Base-by-base conservation (phyloP, 495 filamentous ascomycete genomes). In the Talaromyces borbonicus region DNA sequence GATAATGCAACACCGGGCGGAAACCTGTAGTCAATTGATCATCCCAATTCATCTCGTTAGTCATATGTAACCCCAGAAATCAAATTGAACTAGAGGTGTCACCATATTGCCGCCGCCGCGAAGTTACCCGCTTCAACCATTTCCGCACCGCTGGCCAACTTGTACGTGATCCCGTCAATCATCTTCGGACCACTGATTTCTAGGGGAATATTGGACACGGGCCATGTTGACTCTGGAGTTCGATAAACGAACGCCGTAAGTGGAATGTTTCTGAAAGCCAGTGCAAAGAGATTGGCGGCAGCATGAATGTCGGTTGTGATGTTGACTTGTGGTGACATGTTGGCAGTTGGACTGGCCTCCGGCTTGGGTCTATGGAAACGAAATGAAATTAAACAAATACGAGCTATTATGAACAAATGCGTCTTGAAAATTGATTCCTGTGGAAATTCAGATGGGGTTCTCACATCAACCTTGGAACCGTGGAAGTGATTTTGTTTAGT, bases 21-120 rank as follows among this genome's bases (percentile, higher is more conserved):
- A 40, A 42, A 43, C 32, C 38, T 43, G 33, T n/a, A n/a, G n/a
- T n/a, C n/a, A n/a, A n/a, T n/a, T n/a, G 27, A 12, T 12, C 6
- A 30, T 30, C 6, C 12, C 27, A 30, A 12, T 30, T 30, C 12
- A 30, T 30, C 12, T 12, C 27, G 6, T 30, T 12, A 7, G 7
- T 30, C 6, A 12, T 12, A 12, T 30, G 6, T 30, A n/a, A 8
- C 11, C 20, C 7, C 18, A 45, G 16, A 20, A 14, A 26, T 18
- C 31, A 9, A 43, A 18, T 26, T n/a, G 20, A 8, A 16, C 36
- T 20, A 20, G n/a, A n/a, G n/a, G n/a, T n/a, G n/a, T n/a, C 18
- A 52, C 50, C 50, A 52, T 7, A 52, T 35, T 20, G 50, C 50
- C 4, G 38, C 50, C 1, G 50, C 50, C 1, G 50, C 50, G 6